Evolutionary conservation across 352 stramenopile species (phyloP), one percentile per base, ranked within the genome.

Genomic region (Achlya hypogyna): DNA sequence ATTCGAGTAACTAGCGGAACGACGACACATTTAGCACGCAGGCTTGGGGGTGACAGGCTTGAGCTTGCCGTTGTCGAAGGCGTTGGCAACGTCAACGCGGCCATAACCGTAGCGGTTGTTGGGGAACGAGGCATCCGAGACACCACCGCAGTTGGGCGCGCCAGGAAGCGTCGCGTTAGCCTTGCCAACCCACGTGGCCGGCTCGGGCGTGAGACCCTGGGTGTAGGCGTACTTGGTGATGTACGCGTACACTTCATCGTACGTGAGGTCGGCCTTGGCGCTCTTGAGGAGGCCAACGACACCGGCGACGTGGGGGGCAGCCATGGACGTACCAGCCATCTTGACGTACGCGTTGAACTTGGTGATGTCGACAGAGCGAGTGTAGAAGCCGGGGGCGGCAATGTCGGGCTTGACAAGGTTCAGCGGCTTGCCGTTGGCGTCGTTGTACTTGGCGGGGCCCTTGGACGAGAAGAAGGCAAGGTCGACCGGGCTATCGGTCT

Each of bases 71-170:
- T 52, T 32, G 23, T 63, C 25, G 34, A 67, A 45, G 23, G 60
- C 60, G 23, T 29, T 40, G 51, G 43, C 67, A 9, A 73, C 76
- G 71, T 84, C 79, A 40, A 84, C 54, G 51, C 76, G 79, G 32
- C 79, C 79, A 54, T 83, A 75, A 56, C 79, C 79, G 32, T 75
- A 82, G 43, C 77, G 68, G 69, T 86, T 87, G 78, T 87, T 87
- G 18, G 79, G 79, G 52, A 74, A 84, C 23, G 34, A 43, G 3
- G 40, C 51, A 60, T 75, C 69, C 0, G 54, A 35, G 10, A 75
- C 82, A 25, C 58, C 63, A 4, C 78, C 76, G 53, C 79, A 87
- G 60, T 67, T 67, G 45, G 25, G 6, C 10, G 34, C 60, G 0
- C 60, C 60, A 29, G 10, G 10, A 22, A 60, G n/a, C 8, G 20